Evolutionary conservation across 306 rosid genomes (phyloP).

Genomic region (Corylus avellana): DNA sequence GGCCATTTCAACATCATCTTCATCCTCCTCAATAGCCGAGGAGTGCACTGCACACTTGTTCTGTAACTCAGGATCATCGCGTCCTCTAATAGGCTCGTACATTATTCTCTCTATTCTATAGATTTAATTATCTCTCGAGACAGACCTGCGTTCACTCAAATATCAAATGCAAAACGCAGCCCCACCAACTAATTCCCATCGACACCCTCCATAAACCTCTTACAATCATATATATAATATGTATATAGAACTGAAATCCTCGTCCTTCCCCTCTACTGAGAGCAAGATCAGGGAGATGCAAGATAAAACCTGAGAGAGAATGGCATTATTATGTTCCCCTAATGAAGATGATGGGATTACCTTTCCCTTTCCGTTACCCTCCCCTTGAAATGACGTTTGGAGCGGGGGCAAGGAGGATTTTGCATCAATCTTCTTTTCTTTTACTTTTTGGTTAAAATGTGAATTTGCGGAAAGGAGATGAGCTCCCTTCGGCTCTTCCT

Average conservation of each 20-base stretch:
- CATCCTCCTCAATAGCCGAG: background rate
- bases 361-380: background rate
- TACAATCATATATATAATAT: too few relatives aligned
- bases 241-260: background rate
- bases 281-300: background rate
- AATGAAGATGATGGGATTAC: background rate
- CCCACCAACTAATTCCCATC: background rate
- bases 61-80: conserved; percentile 14
- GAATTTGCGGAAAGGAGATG: background rate
- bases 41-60: background rate
- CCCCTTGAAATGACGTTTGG: background rate
- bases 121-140: background rate
- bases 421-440: background rate
- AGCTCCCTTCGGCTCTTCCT: background rate
- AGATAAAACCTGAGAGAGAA: too few relatives aligned
- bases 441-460: too few relatives aligned
- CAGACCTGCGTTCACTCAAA: background rate
- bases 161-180: background rate
- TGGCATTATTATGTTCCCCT: too few relatives aligned
- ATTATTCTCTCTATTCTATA: conserved; percentile 8
- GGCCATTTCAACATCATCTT: conserved; percentile 65
- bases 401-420: background rate
- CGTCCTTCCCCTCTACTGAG: background rate
- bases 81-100: conserved; percentile 29
- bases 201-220: too few relatives aligned